Conservation (phyloP, 805 yeast genomes). For the Starmerella riodocensis region DNA sequence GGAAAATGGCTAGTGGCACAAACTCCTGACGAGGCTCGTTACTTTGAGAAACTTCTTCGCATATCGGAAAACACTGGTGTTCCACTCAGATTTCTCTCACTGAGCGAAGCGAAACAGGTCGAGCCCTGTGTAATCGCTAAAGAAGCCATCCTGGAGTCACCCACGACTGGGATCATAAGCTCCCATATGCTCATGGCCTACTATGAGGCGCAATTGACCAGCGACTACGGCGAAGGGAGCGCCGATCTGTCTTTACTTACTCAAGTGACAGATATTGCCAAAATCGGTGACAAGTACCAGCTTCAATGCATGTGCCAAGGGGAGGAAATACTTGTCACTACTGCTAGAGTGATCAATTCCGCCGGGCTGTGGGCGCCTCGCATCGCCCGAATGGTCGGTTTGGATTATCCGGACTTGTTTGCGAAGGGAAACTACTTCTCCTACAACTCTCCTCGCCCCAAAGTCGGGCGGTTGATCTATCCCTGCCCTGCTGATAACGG, state of each 20-base stretch:
- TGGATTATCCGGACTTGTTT: slow-evolving; percentile 47
- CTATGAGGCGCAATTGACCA: slow-evolving; percentile 41
- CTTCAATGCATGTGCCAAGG: slow-evolving; percentile 20
- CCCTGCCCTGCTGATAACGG: slow-evolving; percentile 65
- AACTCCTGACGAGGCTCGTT: slow-evolving; percentile 45
- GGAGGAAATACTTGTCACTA: slow-evolving; percentile 24
- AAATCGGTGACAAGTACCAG: slow-evolving; percentile 13
- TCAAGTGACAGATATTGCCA: slow-evolving; percentile 34
- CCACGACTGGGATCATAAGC: slow-evolving; percentile 72
- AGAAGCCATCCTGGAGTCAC: slow-evolving; percentile 53
- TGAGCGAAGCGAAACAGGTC: slow-evolving; percentile 32
- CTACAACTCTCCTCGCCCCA: slow-evolving; percentile 37
- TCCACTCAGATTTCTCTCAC: slow-evolving; percentile 44
- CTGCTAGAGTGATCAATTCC: slow-evolving; percentile 54
- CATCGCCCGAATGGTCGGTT: slow-evolving; percentile 53
- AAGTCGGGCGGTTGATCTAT: slow-evolving; percentile 47
- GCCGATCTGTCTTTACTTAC: slow-evolving; percentile 60
- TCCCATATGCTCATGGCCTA: slow-evolving; percentile 65
- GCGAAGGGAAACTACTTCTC: slow-evolving; percentile 80
- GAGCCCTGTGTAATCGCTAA: slow-evolving; percentile 61
- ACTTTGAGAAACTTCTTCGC: slow-evolving; percentile 40
- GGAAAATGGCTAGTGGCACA: slow-evolving; percentile 84
- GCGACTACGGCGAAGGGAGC: slow-evolving; percentile 26
- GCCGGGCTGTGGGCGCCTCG: slow-evolving; percentile 69
- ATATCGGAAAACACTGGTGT: slow-evolving; percentile 41